Evolutionary conservation across 2,329 filamentous ascomycete species (phyloP).

Genomic region (Aureobasidium sp.): DNA sequence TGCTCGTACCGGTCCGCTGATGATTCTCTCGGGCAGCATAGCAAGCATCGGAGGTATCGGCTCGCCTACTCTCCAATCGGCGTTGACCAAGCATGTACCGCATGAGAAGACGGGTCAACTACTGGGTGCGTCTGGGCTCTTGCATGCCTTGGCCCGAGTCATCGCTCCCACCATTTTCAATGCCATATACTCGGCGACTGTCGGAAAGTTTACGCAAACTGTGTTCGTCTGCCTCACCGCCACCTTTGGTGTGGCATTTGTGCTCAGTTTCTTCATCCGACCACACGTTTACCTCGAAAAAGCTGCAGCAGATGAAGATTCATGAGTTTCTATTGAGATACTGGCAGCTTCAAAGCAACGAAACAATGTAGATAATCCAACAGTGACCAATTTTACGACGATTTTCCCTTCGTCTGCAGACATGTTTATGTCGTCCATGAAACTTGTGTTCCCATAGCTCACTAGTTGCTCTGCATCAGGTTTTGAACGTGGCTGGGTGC

Average conservation of each 20-base stretch:
- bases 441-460: not conserved
- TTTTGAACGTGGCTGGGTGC: not conserved
- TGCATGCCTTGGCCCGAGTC: constrained; percentile 75
- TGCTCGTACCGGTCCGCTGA: constrained; percentile 51
- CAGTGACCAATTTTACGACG: not conserved
- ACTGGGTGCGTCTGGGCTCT: constrained; percentile 76
- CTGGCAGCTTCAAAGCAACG: not conserved
- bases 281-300: constrained; percentile 57
- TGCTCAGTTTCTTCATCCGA: constrained; percentile 60
- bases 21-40: constrained; percentile 62
- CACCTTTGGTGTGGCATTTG: constrained; percentile 57
- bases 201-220: constrained; percentile 67
- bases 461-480: not conserved
- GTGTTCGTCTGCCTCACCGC: constrained; percentile 67
- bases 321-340: not conserved
- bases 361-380: not conserved
- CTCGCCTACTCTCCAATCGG: constrained; percentile 72
- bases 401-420: not conserved
- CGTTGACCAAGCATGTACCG: constrained; percentile 85
- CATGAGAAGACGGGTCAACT: constrained; percentile 72
- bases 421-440: not conserved
- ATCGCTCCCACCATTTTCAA: constrained; percentile 77
- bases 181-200: constrained; percentile 73
- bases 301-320: not conserved
- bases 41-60: constrained; percentile 76